Evolutionary conservation across 768 basidiomycete genomes (phyloP).

Genomic region (Pleurotus giganteus): DNA sequence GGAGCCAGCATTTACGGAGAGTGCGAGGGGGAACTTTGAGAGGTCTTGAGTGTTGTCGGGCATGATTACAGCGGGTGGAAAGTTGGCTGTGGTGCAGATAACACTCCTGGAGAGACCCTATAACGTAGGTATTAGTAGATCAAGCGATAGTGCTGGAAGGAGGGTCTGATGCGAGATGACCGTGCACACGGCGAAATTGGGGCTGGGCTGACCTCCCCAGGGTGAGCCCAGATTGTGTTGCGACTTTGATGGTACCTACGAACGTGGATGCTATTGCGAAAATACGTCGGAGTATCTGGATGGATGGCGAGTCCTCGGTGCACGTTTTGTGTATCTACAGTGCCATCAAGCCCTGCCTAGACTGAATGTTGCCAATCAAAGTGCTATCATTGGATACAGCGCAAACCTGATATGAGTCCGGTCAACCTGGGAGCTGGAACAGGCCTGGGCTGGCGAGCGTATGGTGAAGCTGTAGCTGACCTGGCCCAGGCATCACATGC

Average conservation of each 20-base stretch:
- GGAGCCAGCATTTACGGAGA: slow-evolving; percentile 78
- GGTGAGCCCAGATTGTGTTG: background rate
- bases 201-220: too few relatives aligned
- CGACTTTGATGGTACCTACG: background rate
- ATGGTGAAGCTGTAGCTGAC: background rate
- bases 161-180: too few relatives aligned
- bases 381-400: slow-evolving; percentile 3
- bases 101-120: too few relatives aligned
- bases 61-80: slow-evolving; percentile 61
- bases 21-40: slow-evolving; percentile 37
- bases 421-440: background rate
- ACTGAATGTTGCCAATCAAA: background rate
- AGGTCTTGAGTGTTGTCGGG: slow-evolving; percentile 56
- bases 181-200: too few relatives aligned
- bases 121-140: too few relatives aligned
- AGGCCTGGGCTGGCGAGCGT: background rate
- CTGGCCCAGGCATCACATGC: too few relatives aligned
- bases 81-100: slow-evolving; percentile 41
- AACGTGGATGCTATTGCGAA: background rate
- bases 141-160: too few relatives aligned
- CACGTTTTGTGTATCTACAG: background rate
- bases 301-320: background rate
- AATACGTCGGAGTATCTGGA: background rate
- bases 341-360: slow-evolving; percentile 3
- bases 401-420: too few relatives aligned